phyloP scores from a whole-genome alignment of 2,329 filamentous ascomycete species.

The Sarocladiaceae sp. region DNA sequence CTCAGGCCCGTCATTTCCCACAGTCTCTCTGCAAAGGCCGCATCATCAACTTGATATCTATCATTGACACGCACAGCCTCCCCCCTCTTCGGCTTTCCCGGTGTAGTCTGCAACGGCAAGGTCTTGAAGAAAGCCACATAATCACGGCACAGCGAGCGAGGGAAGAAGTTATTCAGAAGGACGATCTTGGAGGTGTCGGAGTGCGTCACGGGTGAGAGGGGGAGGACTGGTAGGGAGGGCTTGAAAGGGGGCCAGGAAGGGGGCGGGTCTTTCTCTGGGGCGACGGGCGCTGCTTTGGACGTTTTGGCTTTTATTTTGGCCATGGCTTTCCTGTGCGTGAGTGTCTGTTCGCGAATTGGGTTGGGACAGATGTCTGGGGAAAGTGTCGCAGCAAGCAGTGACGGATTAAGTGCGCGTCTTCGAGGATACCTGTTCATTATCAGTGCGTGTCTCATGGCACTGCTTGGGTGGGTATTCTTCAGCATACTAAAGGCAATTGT shows the following conservation, averaged over 20 bases:
- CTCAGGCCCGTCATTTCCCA: constrained; percentile 74
- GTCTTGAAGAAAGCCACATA: constrained; percentile 67
- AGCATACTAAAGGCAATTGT: too few species aligned
- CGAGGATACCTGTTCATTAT: too few species aligned
- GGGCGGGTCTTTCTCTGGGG: constrained; percentile 15
- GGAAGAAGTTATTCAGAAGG: constrained; percentile 68
- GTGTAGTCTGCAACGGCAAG: constrained; percentile 70
- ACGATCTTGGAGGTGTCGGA: constrained; percentile 56
- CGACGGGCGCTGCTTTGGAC: neutral
- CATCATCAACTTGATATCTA: constrained; percentile 75
- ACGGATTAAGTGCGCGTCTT: too few species aligned
- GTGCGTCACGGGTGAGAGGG: constrained; percentile 54
- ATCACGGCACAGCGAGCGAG: constrained; percentile 64
- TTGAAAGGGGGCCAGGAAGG: constrained; percentile 65
- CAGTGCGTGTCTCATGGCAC: too few species aligned
- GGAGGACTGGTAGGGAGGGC: constrained; percentile 58
- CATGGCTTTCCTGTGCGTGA: constrained; percentile 18
- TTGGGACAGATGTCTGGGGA: too few species aligned
- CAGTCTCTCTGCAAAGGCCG: constrained; percentile 63
- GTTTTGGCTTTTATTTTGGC: constrained; percentile 27
- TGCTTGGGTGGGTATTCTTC: too few species aligned
- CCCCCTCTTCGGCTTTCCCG: constrained; percentile 69
- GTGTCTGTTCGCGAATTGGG: too few species aligned
- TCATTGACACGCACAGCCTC: constrained; percentile 85
- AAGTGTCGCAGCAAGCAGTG: too few species aligned